Conservation (phyloP, 306 rosid species). For the Cicer pinnatifidum region DNA sequence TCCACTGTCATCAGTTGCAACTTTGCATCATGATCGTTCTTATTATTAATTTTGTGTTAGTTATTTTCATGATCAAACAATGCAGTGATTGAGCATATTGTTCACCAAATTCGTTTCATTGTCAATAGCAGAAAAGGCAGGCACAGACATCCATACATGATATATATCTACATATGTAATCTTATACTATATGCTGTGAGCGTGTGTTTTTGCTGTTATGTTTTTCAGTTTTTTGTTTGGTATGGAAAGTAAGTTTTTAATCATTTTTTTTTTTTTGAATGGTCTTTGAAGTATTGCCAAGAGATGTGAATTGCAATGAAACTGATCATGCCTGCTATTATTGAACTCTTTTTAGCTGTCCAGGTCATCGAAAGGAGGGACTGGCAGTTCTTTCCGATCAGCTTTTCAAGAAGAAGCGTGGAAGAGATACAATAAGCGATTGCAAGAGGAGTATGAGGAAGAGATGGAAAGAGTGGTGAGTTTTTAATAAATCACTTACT, state of each 20-base stretch:
- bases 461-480: constrained; percentile 96
- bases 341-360: constrained; percentile 60
- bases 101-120: constrained; percentile 10
- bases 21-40: neutral
- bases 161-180: neutral
- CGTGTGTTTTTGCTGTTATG: neutral
- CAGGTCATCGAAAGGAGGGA: constrained; percentile 67
- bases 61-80: neutral
- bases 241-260: neutral
- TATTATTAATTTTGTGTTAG: neutral
- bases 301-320: constrained; percentile 10
- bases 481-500: constrained; percentile 4
- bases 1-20: neutral
- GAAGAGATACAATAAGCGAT: constrained; percentile 76
- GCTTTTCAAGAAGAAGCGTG: constrained; percentile 87
- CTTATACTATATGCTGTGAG: neutral
- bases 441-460: constrained; percentile 87
- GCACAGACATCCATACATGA: neutral
- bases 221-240: neutral
- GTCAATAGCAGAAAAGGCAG: neutral
- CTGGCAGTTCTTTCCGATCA: constrained; percentile 62
- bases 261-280: neutral
- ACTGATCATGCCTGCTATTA: constrained; percentile 49
- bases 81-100: constrained; percentile 21
- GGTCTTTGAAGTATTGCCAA: neutral